Evolutionary conservation across 1,139 yeast genomes (phyloP).

Genomic region (Sugiyamaella neomexicana): DNA sequence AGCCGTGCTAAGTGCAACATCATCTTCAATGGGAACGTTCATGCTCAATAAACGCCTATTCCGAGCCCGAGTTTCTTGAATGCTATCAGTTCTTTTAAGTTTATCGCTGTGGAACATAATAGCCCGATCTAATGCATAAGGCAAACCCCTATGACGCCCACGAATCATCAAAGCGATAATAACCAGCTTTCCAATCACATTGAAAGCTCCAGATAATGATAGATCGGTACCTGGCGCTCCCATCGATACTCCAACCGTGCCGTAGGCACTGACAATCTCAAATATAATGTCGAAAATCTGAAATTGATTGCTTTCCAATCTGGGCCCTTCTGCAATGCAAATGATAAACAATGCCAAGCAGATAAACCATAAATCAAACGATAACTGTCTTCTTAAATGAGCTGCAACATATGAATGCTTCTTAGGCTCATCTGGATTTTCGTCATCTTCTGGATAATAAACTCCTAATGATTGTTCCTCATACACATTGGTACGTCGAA

Average conservation of each 20-base stretch:
- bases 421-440: conserved; percentile 34
- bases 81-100: conserved; percentile 64
- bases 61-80: conserved; percentile 31
- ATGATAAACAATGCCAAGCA: conserved; percentile 82
- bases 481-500: conserved; percentile 93
- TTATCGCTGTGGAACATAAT: conserved; percentile 79
- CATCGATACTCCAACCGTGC: conserved; percentile 88
- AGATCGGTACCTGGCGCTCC: conserved; percentile 71
- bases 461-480: conserved; percentile 95
- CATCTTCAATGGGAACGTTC: conserved; percentile 22
- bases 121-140: conserved; percentile 91
- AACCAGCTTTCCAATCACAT: conserved; percentile 73
- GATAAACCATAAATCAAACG: conserved; percentile 93
- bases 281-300: conserved; percentile 72
- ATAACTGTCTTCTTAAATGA: conserved; percentile 86
- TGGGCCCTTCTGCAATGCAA: conserved; percentile 78
- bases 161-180: conserved; percentile 88
- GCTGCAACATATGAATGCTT: conserved; percentile 66
- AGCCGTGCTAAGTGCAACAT: conserved; percentile 8
- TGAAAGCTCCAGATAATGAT: conserved; percentile 73
- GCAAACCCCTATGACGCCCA: conserved; percentile 96
- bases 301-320: conserved; percentile 55
- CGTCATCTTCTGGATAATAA: conserved; percentile 51
- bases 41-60: conserved; percentile 23
- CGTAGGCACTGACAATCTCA: conserved; percentile 92